Evolutionary conservation across 2,329 filamentous ascomycete species (phyloP).

Genomic region (Aspergillus eucalypticola): DNA sequence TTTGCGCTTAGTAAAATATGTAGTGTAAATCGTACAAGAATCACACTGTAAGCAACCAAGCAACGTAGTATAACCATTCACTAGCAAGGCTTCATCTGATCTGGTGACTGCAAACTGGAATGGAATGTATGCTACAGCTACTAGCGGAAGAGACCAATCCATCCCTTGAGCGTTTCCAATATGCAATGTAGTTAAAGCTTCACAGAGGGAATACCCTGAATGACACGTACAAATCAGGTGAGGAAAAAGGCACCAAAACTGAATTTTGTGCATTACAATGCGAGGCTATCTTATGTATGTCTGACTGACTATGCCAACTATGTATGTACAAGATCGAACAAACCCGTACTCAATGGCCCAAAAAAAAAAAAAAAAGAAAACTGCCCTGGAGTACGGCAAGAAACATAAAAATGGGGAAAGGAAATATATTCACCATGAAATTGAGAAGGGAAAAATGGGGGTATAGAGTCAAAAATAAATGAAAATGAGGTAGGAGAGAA

Average conservation of each 20-base stretch:
- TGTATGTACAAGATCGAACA: constrained; percentile 2
- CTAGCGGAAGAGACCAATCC: too few species aligned
- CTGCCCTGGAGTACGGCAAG: not conserved
- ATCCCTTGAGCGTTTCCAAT: too few species aligned
- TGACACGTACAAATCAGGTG: not conserved
- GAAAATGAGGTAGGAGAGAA: not conserved
- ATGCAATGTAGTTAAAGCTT: too few species aligned
- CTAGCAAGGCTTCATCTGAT: too few species aligned
- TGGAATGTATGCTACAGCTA: too few species aligned
- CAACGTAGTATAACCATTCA: too few species aligned
- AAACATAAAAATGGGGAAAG: not conserved
- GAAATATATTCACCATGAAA: not conserved
- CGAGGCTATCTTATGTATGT: not conserved
- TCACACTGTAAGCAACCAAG: too few species aligned
- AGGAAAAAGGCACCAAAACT: not conserved
- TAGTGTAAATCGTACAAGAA: too few species aligned
- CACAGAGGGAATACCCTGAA: too few species aligned
- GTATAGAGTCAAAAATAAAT: constrained; percentile 2
- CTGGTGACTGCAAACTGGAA: too few species aligned
- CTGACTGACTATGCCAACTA: not conserved
- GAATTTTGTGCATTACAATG: not conserved
- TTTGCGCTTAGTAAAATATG: too few species aligned
- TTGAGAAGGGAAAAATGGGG: not conserved
- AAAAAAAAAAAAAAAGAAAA: not conserved
- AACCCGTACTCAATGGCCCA: not conserved